A percentile compares a stretch with the other conserved stretches of the same genome.
phyloP scores from a whole-genome alignment of 148 eudicot genomes.

The Silene uniflora region DNA sequence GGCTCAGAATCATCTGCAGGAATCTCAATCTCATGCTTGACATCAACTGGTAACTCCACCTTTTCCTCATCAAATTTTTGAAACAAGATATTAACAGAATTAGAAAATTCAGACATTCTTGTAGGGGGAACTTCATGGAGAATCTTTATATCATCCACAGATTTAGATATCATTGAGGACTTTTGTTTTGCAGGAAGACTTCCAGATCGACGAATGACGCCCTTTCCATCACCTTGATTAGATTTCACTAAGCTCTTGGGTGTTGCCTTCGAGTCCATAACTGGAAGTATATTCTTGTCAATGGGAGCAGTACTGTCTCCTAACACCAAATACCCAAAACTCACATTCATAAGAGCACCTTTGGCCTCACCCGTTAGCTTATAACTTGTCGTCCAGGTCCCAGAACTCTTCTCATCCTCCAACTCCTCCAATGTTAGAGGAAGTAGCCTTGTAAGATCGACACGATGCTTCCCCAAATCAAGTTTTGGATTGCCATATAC shows the following conservation, averaged over 20 bases:
- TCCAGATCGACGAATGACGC: slow-evolving; percentile 33
- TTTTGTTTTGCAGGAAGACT: slow-evolving; percentile 45
- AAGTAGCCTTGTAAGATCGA: slow-evolving; percentile 69
- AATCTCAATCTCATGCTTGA: slow-evolving; percentile 38
- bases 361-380: slow-evolving; percentile 75
- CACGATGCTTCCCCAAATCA: slow-evolving; percentile 77
- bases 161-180: slow-evolving; percentile 34
- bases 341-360: slow-evolving; percentile 82
- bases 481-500: slow-evolving; percentile 41
- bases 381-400: slow-evolving; percentile 85
- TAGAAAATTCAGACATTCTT: slow-evolving; percentile 51
- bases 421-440: slow-evolving; percentile 77
- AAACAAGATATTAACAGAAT: slow-evolving; percentile 45
- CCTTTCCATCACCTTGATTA: slow-evolving; percentile 30
- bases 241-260: slow-evolving; percentile 18
- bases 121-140: slow-evolving; percentile 71
- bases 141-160: slow-evolving; percentile 53
- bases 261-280: slow-evolving; percentile 31
- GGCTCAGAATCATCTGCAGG: slow-evolving; percentile 27
- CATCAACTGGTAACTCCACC: slow-evolving; percentile 31
- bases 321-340: slow-evolving; percentile 74
- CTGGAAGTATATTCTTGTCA: slow-evolving; percentile 39
- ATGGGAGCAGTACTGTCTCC: slow-evolving; percentile 38
- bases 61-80: slow-evolving; percentile 68
- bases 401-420: slow-evolving; percentile 82